Base-by-base conservation (phyloP, 1,139 yeast species). In the Geotrichum macrosporum region DNA sequence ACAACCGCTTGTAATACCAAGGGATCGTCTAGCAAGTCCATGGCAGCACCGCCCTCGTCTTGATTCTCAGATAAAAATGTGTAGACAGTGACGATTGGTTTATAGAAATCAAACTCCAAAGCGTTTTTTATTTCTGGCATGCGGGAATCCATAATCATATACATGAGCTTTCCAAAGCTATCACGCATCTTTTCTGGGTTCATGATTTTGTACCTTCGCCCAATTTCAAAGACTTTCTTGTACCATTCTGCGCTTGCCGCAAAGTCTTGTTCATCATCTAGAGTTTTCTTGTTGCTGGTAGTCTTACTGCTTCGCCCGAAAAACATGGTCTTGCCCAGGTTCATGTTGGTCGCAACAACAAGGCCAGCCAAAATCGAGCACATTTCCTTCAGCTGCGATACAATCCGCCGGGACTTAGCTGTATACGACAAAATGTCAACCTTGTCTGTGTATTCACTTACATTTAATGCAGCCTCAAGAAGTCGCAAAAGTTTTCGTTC, bases 141-240 rank as follows among this genome's bases (percentile, higher is more conserved):
- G 44, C 84, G 67, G 1, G 89, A 82, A 60, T 82, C 89, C 88
- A 82, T 83, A 37, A 82, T 78, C 83, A 82, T 83, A 62, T 81
- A 82, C 68, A 84, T 80, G 50, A 83, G 67, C 58, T 82, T 81
- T 38, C 89, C 89, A 61, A 78, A 83, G 2, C 80, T 78, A 55
- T 79, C 83, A 50, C 86, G 72, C 84, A 83, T 79, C 56, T 77
- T 73, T 55, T 82, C 87, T 0, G 89, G 89, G 59, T 82, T 82
- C 87, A 82, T 80, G 55, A 83, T 78, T 59, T 82, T 82, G 65
- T 82, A 82, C 42, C 89, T 71, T 55, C 89, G 72, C 22, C 89
- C 89, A 52, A 82, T 76, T 63, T 82, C 89, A 61, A 83, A 82
- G 12, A 82, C 68, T 36, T 64, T 66, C 58, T 81, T 72, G 60